These are phyloP conservation scores for Fusarium drepaniforme DNA, from an alignment of 2,329 filamentous ascomycete genomes.

Conservation along the genomic window DNA sequence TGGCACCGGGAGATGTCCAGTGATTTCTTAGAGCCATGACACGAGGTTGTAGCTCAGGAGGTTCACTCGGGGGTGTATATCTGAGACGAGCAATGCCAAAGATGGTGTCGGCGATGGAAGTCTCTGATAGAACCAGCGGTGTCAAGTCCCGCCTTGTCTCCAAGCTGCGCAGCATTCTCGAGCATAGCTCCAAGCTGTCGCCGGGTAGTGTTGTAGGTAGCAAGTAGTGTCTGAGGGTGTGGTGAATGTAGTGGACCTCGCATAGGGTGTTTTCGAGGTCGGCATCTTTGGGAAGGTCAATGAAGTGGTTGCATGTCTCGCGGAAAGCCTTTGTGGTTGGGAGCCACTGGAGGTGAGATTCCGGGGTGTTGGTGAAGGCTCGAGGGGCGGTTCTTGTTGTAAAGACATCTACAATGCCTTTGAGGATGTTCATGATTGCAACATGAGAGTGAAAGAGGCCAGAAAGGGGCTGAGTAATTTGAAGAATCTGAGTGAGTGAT, in stretches of 20 bases:
- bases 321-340: conserved; percentile 26
- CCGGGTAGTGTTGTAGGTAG: conserved; percentile 26
- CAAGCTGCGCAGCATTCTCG: conserved; percentile 19
- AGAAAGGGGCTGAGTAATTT: not conserved
- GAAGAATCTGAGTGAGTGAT: not conserved
- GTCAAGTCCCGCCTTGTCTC: conserved; percentile 30
- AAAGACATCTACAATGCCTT: conserved; percentile 28
- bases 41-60: conserved; percentile 15
- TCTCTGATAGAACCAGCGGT: conserved; percentile 19
- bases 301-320: conserved; percentile 28
- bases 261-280: conserved; percentile 27
- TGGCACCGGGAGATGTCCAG: conserved; percentile 24
- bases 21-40: conserved; percentile 16
- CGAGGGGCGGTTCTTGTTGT: conserved; percentile 10
- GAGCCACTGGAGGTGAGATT: not conserved
- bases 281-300: conserved; percentile 19
- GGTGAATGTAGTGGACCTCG: conserved; percentile 29
- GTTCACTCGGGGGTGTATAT: conserved; percentile 23
- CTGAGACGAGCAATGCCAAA: conserved; percentile 10
- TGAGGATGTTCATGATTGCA: conserved; percentile 27
- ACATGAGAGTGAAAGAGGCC: not conserved
- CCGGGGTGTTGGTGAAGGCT: conserved; percentile 12
- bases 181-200: conserved; percentile 27
- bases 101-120: conserved; percentile 22
- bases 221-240: conserved; percentile 14